Conservation (phyloP, 2,329 filamentous ascomycete genomes). For the Anthostomella pinea region DNA sequence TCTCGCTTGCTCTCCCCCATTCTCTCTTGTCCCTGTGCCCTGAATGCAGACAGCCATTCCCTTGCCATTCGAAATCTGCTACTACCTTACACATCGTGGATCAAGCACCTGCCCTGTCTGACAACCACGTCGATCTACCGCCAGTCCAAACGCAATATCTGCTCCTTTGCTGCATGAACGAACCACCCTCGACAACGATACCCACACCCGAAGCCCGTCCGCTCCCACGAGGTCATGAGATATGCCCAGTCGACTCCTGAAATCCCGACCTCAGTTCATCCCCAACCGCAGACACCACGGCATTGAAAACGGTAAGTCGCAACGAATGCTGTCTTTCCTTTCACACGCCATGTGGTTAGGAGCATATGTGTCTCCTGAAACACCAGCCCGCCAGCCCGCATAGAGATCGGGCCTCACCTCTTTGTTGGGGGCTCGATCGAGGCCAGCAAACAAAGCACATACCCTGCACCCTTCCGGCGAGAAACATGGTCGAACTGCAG, state of each 20-base stretch:
- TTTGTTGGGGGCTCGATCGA: constrained; percentile 7
- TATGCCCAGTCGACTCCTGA: constrained; percentile 33
- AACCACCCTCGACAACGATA: background rate
- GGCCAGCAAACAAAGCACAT: constrained; percentile 17
- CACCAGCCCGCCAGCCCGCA: constrained; percentile 1
- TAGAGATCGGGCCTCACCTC: constrained; percentile 3
- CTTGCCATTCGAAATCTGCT: too few relatives aligned
- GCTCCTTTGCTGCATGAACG: too few relatives aligned
- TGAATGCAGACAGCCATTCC: too few relatives aligned
- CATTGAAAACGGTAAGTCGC: constrained; percentile 27
- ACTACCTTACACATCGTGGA: too few relatives aligned
- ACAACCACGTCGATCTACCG: too few relatives aligned
- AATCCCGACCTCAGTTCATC: constrained; percentile 17
- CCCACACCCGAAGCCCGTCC: constrained; percentile 5
- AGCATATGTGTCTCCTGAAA: constrained; percentile 4
- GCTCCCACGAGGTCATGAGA: too few relatives aligned
- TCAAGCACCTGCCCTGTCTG: too few relatives aligned
- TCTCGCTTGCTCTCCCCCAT: too few relatives aligned
- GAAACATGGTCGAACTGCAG: constrained; percentile 9
- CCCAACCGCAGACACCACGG: constrained; percentile 16
- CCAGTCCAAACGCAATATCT: too few relatives aligned
- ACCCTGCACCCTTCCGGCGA: constrained; percentile 5
- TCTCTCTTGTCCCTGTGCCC: too few relatives aligned
- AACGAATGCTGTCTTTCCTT: constrained; percentile 8
- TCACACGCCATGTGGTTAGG: constrained; percentile 2